Conservation (phyloP, 257 asterid genomes). For the Hygrophila difformis region DNA sequence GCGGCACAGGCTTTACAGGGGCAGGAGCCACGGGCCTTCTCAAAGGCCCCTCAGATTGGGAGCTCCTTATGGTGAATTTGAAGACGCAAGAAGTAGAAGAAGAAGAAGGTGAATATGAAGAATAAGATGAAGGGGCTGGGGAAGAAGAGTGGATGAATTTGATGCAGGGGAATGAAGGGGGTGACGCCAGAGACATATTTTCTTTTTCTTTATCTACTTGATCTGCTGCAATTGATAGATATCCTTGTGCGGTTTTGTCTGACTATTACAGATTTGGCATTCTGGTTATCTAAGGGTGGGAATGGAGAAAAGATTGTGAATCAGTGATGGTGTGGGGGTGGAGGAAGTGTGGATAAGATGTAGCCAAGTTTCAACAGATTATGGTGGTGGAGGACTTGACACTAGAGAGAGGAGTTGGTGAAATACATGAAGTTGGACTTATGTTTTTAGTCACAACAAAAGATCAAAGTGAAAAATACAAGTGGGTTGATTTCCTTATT, state of each 20-base stretch:
- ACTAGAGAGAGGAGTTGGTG: too few relatives aligned
- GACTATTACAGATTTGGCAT: neutral
- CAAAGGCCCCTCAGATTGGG: conserved; percentile 83
- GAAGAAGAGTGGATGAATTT: conserved; percentile 29
- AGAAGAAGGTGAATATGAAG: conserved; percentile 26
- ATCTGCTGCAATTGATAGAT: too few relatives aligned
- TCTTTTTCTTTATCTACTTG: too few relatives aligned
- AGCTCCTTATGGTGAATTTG: conserved; percentile 50
- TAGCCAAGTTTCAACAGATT: neutral
- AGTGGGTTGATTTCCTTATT: too few relatives aligned
- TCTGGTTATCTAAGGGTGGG: too few relatives aligned
- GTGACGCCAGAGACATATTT: conserved; percentile 53
- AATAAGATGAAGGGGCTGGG: conserved; percentile 20
- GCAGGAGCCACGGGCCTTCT: conserved; percentile 84
- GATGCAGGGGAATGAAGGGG: conserved; percentile 54
- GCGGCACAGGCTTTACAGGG: conserved; percentile 73
- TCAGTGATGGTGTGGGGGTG: neutral
- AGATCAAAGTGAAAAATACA: too few relatives aligned
- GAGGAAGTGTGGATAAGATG: neutral
- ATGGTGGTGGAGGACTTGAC: too few relatives aligned
- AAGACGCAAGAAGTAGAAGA: conserved; percentile 39
- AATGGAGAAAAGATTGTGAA: neutral
- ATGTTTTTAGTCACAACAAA: too few relatives aligned
- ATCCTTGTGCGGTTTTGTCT: too few relatives aligned
- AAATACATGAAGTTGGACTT: too few relatives aligned